These are phyloP conservation scores for Monosporascus sp. DNA, from an alignment of 2,329 filamentous ascomycete genomes.

Conservation along the genomic window DNA sequence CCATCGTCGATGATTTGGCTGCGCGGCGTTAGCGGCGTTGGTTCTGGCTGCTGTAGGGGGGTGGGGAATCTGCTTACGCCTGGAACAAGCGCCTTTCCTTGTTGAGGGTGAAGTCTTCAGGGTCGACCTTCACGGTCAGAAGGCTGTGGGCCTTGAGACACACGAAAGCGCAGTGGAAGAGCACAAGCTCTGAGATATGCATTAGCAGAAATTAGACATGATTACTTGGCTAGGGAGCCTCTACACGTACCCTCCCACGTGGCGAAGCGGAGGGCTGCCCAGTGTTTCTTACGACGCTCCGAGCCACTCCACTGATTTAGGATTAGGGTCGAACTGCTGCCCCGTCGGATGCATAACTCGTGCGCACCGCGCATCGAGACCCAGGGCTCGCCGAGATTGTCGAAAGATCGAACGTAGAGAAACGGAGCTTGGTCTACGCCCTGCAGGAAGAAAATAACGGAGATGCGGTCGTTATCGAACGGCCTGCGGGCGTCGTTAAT, in stretches of 20 bases:
- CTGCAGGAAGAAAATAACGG: constrained; percentile 47
- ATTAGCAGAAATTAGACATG: constrained; percentile 8
- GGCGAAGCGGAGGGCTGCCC: constrained; percentile 51
- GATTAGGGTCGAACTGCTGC: constrained; percentile 38
- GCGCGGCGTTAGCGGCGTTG: background rate
- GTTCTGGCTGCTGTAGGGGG: background rate
- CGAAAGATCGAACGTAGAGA: constrained; percentile 40
- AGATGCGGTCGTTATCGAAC: constrained; percentile 51
- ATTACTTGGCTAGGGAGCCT: background rate
- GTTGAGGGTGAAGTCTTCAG: constrained; percentile 40
- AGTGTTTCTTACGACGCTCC: constrained; percentile 40
- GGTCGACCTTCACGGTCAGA: constrained; percentile 37
- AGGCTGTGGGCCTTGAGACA: constrained; percentile 48
- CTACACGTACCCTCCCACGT: constrained; percentile 52
- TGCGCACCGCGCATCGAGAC: constrained; percentile 49
- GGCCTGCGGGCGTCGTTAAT: constrained; percentile 28
- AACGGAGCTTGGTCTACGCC: constrained; percentile 37
- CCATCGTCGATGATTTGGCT: constrained; percentile 53
- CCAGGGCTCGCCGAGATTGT: constrained; percentile 31
- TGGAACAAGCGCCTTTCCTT: constrained; percentile 50
- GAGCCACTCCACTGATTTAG: constrained; percentile 47
- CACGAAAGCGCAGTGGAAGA: constrained; percentile 54
- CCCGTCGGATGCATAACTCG: constrained; percentile 47
- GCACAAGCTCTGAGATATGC: constrained; percentile 44
- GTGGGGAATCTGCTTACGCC: constrained; percentile 38